These are phyloP conservation scores for Teratosphaeria pseudoeucalypti DNA, from an alignment of 2,329 filamentous ascomycete species.

Conservation along the genomic window DNA sequence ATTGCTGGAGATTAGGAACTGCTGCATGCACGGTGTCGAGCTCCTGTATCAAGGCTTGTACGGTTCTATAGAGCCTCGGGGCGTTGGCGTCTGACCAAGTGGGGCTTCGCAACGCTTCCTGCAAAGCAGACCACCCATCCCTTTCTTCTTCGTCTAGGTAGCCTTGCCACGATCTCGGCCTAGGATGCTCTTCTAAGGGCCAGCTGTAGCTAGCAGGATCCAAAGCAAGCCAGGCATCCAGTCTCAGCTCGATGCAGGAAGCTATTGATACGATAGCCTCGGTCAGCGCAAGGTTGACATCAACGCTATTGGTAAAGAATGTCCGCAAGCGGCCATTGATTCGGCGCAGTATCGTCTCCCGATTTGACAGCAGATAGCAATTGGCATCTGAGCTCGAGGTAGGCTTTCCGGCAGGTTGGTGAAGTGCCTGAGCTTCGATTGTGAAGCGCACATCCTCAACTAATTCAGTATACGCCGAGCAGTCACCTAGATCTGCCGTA, in stretches of 20 bases:
- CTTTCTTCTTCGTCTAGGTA: slow-evolving; percentile 27
- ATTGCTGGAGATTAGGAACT: slow-evolving; percentile 37
- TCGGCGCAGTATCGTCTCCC: slow-evolving; percentile 43
- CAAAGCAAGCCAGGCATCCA: slow-evolving; percentile 82
- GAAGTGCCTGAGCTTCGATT: slow-evolving; percentile 22
- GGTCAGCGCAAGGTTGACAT: slow-evolving; percentile 81
- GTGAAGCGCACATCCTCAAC: slow-evolving; percentile 51
- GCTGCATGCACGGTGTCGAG: slow-evolving; percentile 32
- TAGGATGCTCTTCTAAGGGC: slow-evolving; percentile 28
- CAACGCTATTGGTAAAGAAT: slow-evolving; percentile 84
- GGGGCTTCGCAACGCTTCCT: slow-evolving; percentile 26
- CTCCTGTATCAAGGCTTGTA: slow-evolving; percentile 33
- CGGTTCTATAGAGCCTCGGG: slow-evolving; percentile 32
- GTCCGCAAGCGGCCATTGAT: slow-evolving; percentile 54
- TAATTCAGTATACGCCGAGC: slow-evolving; percentile 58
- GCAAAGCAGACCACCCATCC: slow-evolving; percentile 12
- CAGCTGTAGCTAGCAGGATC: slow-evolving; percentile 12
- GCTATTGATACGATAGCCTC: slow-evolving; percentile 73
- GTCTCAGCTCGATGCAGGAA: slow-evolving; percentile 70
- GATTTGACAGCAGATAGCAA: slow-evolving; percentile 4
- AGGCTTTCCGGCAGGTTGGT: neutral
- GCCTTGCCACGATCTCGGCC: slow-evolving; percentile 15
- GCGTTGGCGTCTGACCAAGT: slow-evolving; percentile 25
- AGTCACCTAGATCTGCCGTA: slow-evolving; percentile 46
- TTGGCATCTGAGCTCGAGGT: neutral